A percentile compares a stretch with the other conserved stretches of the same genome.
These are phyloP conservation scores for Thuja plicata DNA, from an alignment of 83 land plant species.

Conservation along the genomic window DNA sequence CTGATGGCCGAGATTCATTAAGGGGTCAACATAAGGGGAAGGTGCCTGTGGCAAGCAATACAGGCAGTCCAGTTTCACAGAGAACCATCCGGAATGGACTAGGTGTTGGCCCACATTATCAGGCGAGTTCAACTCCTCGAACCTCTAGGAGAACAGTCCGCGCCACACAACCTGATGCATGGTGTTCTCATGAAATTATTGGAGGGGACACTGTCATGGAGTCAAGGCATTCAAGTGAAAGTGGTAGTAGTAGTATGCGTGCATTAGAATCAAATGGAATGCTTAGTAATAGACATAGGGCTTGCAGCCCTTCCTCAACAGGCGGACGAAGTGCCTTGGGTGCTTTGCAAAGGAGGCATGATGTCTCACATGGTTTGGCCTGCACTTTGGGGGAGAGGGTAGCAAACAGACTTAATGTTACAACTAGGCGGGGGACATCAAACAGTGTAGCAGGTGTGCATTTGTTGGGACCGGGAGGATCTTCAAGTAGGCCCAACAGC, in stretches of 20 bases:
- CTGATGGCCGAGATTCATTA: not conserved
- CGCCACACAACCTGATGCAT: not conserved
- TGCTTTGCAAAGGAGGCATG: constrained; percentile 2
- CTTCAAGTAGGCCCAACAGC: constrained; percentile 8
- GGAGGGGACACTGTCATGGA: constrained; percentile 12
- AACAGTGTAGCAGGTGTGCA: not conserved
- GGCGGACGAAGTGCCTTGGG: not conserved
- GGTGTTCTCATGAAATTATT: not conserved
- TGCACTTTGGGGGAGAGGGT: constrained; percentile 6
- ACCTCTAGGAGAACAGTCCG: constrained; percentile 3
- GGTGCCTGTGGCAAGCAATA: not conserved
- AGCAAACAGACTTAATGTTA: not conserved
- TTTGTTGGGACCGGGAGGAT: not conserved
- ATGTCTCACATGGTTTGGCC: not conserved
- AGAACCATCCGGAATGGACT: not conserved
- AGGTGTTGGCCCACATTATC: not conserved
- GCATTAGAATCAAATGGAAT: not conserved
- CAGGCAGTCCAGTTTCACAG: not conserved
- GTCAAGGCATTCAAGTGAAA: not conserved
- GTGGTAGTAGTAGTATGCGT: not conserved
- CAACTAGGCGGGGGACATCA: not conserved
- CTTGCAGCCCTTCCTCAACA: not conserved
- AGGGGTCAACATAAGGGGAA: not conserved
- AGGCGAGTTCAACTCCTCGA: not conserved
- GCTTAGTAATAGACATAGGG: not conserved